Evolutionary conservation across 2,329 filamentous ascomycete species (phyloP).

Genomic region (Stenocarpella maydis): DNA sequence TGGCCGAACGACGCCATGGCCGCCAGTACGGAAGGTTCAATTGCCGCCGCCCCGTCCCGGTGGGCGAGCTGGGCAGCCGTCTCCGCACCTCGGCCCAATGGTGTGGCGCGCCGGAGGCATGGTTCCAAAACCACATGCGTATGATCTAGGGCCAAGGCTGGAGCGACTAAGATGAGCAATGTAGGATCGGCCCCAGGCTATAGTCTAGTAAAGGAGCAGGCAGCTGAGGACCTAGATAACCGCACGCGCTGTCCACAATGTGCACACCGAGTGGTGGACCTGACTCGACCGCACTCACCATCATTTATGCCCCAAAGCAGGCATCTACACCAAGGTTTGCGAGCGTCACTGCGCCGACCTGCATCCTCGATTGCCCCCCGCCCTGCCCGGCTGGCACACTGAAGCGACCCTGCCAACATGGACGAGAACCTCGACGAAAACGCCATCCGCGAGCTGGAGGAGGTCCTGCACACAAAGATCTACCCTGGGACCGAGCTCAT

Average conservation of each 20-base stretch:
- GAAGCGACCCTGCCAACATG: conserved; percentile 8
- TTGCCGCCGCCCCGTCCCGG: conserved; percentile 17
- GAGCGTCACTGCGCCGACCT: not conserved
- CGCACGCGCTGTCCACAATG: not conserved
- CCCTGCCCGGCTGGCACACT: no score
- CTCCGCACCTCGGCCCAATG: conserved; percentile 20
- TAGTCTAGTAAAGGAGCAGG: not conserved
- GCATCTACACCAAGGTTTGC: not conserved
- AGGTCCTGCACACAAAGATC: conserved; percentile 44
- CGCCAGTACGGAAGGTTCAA: not conserved
- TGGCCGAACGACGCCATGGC: not conserved
- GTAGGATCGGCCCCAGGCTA: not conserved
- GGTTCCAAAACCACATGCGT: conserved; percentile 7
- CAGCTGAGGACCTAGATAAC: not conserved
- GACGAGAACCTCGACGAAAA: conserved; percentile 41
- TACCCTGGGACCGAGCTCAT: conserved; percentile 50
- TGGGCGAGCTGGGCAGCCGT: not conserved
- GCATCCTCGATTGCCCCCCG: conserved; percentile 1
- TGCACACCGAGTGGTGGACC: not conserved
- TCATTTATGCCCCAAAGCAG: not conserved
- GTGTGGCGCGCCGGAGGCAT: conserved; percentile 15
- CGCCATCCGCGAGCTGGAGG: conserved; percentile 36
- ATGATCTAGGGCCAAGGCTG: conserved; percentile 9
- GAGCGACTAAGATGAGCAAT: not conserved
- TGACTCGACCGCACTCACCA: not conserved